Percentiles rank a stretch among this genome's conserved stretches.
Evolutionary conservation across 2,329 filamentous ascomycete genomes (phyloP).

Genomic region (Clarireedia homoeocarpa): DNA sequence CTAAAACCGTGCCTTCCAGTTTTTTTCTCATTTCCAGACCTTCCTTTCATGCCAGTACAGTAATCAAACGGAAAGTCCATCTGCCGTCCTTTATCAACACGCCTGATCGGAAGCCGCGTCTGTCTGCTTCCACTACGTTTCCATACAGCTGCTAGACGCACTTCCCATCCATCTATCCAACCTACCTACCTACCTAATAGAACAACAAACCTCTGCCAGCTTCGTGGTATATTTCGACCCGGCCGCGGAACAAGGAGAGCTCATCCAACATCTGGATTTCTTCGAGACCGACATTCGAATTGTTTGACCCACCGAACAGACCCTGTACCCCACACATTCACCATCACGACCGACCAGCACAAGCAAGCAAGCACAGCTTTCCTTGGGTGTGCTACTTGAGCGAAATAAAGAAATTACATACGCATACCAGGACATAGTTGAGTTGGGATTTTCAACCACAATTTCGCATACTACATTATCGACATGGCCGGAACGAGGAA

Average conservation of each 20-base stretch:
- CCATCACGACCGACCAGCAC: background rate
- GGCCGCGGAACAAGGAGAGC: no score
- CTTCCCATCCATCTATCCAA: background rate
- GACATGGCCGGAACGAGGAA: conserved; percentile 94
- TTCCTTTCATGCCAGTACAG: background rate
- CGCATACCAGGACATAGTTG: background rate
- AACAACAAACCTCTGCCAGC: background rate
- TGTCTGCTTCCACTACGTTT: background rate
- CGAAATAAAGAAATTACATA: background rate
- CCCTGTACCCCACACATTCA: conserved; percentile 12
- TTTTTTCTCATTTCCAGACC: background rate
- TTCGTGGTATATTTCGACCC: no score
- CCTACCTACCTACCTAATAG: background rate
- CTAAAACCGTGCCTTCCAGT: background rate
- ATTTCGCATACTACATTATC: background rate
- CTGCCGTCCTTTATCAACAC: background rate
- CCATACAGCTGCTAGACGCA: background rate
- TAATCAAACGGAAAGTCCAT: background rate
- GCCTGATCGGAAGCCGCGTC: background rate
- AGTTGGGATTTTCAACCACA: conserved; percentile 14
- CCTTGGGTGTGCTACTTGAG: background rate
- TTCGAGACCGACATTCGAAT: background rate
- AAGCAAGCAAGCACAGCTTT: background rate
- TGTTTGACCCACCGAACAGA: conserved; percentile 3
- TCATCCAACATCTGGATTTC: no score